Conservation (phyloP, 75 land plant species). For the Azolla pinnata region DNA sequence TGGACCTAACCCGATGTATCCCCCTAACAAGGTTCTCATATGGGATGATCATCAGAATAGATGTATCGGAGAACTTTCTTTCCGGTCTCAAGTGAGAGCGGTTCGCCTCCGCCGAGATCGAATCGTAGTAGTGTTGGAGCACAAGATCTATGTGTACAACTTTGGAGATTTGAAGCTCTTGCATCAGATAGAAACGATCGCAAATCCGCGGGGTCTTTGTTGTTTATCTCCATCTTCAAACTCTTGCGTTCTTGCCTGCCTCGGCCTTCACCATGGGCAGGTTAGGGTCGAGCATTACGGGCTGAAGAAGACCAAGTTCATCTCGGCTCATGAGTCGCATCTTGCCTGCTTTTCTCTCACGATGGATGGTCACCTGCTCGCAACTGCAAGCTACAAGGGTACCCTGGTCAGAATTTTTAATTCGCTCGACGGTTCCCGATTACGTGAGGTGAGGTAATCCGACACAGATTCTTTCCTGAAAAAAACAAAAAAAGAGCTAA, state of each 20-base stretch:
- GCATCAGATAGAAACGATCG: slow-evolving; percentile 75
- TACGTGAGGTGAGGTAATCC: slow-evolving; percentile 74
- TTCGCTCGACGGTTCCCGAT: slow-evolving; percentile 74
- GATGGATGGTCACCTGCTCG: slow-evolving; percentile 70
- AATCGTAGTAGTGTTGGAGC: slow-evolving; percentile 75
- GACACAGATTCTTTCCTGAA: too few relatives aligned
- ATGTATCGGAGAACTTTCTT: slow-evolving; percentile 84
- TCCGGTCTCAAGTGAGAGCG: slow-evolving; percentile 67
- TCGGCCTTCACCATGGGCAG: slow-evolving; percentile 65
- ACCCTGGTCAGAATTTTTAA: slow-evolving; percentile 79
- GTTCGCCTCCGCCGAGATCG: slow-evolving; percentile 45
- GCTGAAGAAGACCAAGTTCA: slow-evolving; percentile 56
- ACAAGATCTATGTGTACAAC: slow-evolving; percentile 81
- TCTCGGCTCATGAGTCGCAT: slow-evolving; percentile 65
- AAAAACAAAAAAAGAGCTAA: too few relatives aligned
- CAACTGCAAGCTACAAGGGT: slow-evolving; percentile 83
- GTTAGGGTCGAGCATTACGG: slow-evolving; percentile 73
- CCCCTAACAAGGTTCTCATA: slow-evolving; percentile 73
- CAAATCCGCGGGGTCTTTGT: slow-evolving; percentile 80
- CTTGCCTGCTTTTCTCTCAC: slow-evolving; percentile 64
- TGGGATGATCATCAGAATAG: slow-evolving; percentile 82
- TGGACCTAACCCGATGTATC: slow-evolving; percentile 30
- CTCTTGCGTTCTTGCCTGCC: slow-evolving; percentile 77
- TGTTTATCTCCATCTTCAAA: slow-evolving; percentile 52
- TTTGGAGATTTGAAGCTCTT: slow-evolving; percentile 63